Conservation (phyloP, 495 filamentous ascomycete genomes). For the Penicillium mononematosum region DNA sequence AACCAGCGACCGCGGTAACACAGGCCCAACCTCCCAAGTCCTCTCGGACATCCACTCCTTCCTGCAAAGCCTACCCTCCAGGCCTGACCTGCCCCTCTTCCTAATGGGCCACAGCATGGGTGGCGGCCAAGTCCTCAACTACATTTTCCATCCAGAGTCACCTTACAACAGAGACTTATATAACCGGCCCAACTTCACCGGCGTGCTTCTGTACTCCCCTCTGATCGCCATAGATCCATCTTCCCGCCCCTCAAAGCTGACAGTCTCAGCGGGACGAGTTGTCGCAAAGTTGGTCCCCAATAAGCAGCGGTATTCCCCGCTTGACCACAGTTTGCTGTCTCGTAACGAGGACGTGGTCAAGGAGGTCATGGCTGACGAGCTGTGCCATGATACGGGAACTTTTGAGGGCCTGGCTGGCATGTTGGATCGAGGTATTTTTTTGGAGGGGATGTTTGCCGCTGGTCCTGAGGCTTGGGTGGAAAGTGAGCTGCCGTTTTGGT, state of each 20-base stretch:
- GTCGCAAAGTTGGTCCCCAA: conserved; percentile 63
- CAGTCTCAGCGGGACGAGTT: conserved; percentile 60
- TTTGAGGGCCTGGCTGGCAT: conserved; percentile 70
- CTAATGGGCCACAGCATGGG: conserved; percentile 89
- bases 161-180: conserved; percentile 24
- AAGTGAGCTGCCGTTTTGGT: conserved; percentile 46
- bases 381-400: conserved; percentile 78
- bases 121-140: conserved; percentile 59
- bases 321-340: conserved; percentile 58
- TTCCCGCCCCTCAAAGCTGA: conserved; percentile 56
- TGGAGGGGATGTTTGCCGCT: conserved; percentile 27
- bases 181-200: conserved; percentile 52
- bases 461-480: conserved; percentile 28
- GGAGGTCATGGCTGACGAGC: conserved; percentile 49
- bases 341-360: conserved; percentile 56
- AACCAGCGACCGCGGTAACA: conserved; percentile 58
- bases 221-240: conserved; percentile 66
- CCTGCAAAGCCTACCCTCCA: conserved; percentile 41
- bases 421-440: conserved; percentile 58
- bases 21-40: conserved; percentile 68
- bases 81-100: conserved; percentile 62
- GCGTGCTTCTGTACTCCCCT: conserved; percentile 67
- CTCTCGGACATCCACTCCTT: conserved; percentile 75
- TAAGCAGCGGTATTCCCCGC: conserved; percentile 47
- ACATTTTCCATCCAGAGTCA: conserved; percentile 23